Conservation (phyloP, 176 grass and related monocot genomes). For the Echinochloa phyllopogon region DNA sequence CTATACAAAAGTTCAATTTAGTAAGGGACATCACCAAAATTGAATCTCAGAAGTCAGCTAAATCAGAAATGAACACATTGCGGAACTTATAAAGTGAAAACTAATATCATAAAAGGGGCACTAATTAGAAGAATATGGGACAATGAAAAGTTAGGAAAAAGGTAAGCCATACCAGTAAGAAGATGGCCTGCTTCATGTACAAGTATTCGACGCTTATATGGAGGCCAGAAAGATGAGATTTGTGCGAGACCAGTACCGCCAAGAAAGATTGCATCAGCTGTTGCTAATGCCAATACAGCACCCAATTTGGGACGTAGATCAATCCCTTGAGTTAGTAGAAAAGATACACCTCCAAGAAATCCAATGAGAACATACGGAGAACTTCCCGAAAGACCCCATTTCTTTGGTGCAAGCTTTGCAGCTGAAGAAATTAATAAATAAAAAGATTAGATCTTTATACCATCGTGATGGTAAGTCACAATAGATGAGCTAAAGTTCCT, state of each 20-base stretch:
- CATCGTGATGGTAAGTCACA: background rate
- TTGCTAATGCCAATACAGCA: constrained; percentile 66
- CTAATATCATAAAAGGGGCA: background rate
- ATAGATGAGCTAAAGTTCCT: constrained; percentile 11
- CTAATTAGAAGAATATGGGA: constrained; percentile 2
- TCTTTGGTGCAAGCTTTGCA: constrained; percentile 84
- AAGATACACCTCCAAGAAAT: constrained; percentile 73
- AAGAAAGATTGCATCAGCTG: constrained; percentile 74
- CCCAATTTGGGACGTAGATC: constrained; percentile 83
- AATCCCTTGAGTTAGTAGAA: constrained; percentile 77
- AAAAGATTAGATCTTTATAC: constrained; percentile 18
- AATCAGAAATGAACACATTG: background rate
- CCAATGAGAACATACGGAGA: constrained; percentile 65
- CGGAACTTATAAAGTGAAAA: constrained; percentile 12
- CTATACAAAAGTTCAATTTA: constrained; percentile 45
- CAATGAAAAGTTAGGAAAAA: background rate
- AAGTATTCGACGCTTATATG: constrained; percentile 78
- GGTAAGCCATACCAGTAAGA: constrained; percentile 65
- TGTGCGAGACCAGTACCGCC: constrained; percentile 82
- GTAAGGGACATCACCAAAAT: background rate
- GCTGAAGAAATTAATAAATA: constrained; percentile 55
- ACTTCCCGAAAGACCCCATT: constrained; percentile 80
- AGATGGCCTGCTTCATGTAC: constrained; percentile 97
- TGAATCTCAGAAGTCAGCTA: constrained; percentile 17
- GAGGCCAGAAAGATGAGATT: constrained; percentile 90